Base-by-base conservation (phyloP, 306 rosid genomes). In the Cicer cuneatum region DNA sequence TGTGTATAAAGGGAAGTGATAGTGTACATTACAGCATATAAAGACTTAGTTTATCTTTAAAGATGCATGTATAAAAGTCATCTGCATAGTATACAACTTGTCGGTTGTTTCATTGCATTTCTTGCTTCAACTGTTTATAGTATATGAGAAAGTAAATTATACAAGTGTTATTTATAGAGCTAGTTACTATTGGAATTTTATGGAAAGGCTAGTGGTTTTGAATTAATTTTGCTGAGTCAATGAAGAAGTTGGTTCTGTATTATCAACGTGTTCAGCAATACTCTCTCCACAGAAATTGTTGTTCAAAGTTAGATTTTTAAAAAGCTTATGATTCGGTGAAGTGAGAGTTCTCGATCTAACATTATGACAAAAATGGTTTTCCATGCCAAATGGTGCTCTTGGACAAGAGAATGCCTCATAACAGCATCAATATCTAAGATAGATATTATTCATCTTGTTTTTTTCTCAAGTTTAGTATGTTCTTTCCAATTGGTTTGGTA, bases 21-120 rank as follows among this genome's bases (percentile, higher is more conserved):
- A 41, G 54, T 18, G 78, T 57, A 65, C n/a, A 54, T 57, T 39
- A 54, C 19, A 41, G 19, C 56, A 7, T 7, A 51, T 7, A 51
- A 71, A 66, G 62, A 72, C 62, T 29, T 29, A 29, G 33, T 48
- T 43, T n/a, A n/a, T n/a, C n/a, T n/a, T n/a, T 6, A 8, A 42
- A 60, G 46, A 66, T 43, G 46, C 40, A 43, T 72, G 80, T 77
- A 46, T 45, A 67, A 19, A 48, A 38, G 45, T 24, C 40, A 57
- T 41, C 49, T 47, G 49, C 14, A 60, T 11, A 33, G 59, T 58
- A 42, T 43, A 42, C 46, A 24, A 12, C 43, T 7, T 21, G 29
- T 70, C 1, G 60, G 29, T 47, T 71, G 64, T 53, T 57, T 41
- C 59, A 19, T 10, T 68, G 62, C 41, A 77, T 59, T 61, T 49